Evolutionary conservation across 495 filamentous ascomycete species (phyloP).

Genomic region (Aspergillus egyptiacus): DNA sequence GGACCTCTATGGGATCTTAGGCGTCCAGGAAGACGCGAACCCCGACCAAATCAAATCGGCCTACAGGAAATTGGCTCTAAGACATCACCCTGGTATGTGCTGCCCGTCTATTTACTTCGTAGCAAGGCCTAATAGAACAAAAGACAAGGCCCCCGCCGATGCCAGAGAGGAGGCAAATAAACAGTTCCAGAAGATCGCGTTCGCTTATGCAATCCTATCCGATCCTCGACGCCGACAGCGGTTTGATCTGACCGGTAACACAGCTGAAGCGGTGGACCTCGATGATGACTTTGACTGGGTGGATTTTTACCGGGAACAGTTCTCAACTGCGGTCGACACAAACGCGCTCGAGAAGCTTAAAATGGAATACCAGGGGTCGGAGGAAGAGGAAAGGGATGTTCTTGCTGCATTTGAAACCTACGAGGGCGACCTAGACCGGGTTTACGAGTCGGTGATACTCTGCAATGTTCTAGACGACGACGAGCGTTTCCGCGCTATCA

Average conservation of each 20-base stretch:
- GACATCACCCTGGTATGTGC: conserved; percentile 85
- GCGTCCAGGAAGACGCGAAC: conserved; percentile 58
- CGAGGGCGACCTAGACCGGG: conserved; percentile 63
- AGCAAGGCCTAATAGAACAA: background rate
- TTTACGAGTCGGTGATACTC: conserved; percentile 82
- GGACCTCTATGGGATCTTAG: conserved; percentile 87
- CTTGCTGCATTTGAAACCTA: conserved; percentile 63
- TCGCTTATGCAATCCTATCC: conserved; percentile 89
- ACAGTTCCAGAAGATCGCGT: conserved; percentile 83
- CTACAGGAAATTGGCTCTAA: conserved; percentile 81
- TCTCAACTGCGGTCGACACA: conserved; percentile 59
- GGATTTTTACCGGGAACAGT: conserved; percentile 80
- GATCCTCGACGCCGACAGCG: conserved; percentile 67
- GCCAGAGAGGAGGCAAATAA: conserved; percentile 62
- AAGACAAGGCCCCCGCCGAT: conserved; percentile 67
- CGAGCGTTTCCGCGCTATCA: conserved; percentile 69
- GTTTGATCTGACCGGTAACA: conserved; percentile 86
- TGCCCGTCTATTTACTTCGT: background rate
- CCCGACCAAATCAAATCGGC: conserved; percentile 88
- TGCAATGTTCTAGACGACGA: conserved; percentile 82
- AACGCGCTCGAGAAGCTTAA: conserved; percentile 68
- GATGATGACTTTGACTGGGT: conserved; percentile 83
- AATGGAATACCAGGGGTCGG: conserved; percentile 73
- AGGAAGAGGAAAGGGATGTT: conserved; percentile 73
- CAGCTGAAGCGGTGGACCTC: conserved; percentile 68